Percentiles rank a stretch among this genome's conserved stretches.
Evolutionary conservation across 306 rosid species (phyloP).

Genomic region (Cicer bijugum): DNA sequence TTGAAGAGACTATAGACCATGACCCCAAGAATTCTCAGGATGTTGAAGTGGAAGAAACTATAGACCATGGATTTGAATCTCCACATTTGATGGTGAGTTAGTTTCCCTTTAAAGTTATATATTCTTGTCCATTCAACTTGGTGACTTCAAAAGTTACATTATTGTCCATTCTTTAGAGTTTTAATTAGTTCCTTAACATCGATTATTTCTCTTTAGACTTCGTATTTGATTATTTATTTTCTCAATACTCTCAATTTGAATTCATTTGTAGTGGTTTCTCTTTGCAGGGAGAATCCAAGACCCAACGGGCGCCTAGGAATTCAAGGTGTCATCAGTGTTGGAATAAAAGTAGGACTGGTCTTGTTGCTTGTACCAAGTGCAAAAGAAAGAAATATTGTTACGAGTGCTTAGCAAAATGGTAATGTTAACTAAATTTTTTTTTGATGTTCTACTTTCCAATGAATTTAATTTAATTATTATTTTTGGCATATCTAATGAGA

Average conservation of each 20-base stretch:
- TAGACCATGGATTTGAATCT: conserved; percentile 40
- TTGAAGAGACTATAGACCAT: conserved; percentile 32
- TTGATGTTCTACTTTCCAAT: background rate
- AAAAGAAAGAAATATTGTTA: conserved; percentile 63
- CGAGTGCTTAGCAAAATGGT: conserved; percentile 70
- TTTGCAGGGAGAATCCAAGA: conserved; percentile 51
- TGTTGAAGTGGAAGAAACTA: conserved; percentile 26
- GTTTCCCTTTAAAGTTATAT: conserved; percentile 41
- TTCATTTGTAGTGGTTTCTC: conserved; percentile 33
- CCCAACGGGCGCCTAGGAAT: conserved; percentile 41
- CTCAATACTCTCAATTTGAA: conserved; percentile 15
- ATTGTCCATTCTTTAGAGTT: conserved; percentile 30
- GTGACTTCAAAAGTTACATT: conserved; percentile 21
- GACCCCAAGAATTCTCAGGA: conserved; percentile 30
- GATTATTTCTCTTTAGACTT: conserved; percentile 22
- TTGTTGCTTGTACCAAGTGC: conserved; percentile 58
- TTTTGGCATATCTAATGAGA: conserved; percentile 24
- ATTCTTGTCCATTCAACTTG: conserved; percentile 21
- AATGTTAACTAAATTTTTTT: conserved; percentile 34
- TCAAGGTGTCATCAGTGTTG: conserved; percentile 69
- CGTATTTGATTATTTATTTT: conserved; percentile 28
- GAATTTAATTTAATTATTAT: conserved; percentile 18
- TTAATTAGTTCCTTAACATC: conserved; percentile 12
- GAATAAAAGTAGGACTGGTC: conserved; percentile 47
- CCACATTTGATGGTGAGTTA: conserved; percentile 51